A percentile compares a stretch with the other conserved stretches of the same genome.
phyloP scores from a whole-genome alignment of 2,329 filamentous ascomycete genomes.

The Huntiella moniliformis region DNA sequence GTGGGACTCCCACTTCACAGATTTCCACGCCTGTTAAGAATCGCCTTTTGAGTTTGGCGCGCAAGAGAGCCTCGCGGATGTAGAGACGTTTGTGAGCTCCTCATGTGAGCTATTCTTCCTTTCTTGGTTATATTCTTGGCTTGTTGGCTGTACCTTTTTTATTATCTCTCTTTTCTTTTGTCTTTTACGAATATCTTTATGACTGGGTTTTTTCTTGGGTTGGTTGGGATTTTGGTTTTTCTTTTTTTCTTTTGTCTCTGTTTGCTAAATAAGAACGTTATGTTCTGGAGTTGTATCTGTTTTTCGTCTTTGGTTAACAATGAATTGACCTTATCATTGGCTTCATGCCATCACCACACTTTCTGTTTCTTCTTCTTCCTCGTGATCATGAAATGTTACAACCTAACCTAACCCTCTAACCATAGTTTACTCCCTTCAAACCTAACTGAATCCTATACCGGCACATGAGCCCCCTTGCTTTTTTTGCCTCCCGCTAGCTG shows the following conservation, averaged over 20 bases:
- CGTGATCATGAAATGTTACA: neutral
- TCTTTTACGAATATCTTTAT: constrained; percentile 2
- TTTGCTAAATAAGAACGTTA: neutral
- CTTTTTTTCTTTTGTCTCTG: constrained; percentile 3
- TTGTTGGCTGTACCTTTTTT: neutral
- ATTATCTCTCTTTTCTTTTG: constrained; percentile 3
- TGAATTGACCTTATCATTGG: neutral
- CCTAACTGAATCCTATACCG: neutral
- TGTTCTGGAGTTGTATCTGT: neutral
- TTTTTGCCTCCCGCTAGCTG: too few species aligned
- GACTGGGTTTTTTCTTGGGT: constrained; percentile 1
- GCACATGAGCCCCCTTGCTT: too few species aligned
- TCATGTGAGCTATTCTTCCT: too few species aligned
- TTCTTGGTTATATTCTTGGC: too few species aligned
- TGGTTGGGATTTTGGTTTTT: neutral
- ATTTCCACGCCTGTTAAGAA: constrained; percentile 12
- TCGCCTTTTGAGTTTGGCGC: constrained; percentile 8
- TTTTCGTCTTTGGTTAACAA: neutral
- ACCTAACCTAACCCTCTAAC: neutral
- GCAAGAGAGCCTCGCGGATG: constrained; percentile 6
- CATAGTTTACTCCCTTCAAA: neutral
- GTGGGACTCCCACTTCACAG: constrained; percentile 5
- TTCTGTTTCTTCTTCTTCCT: neutral
- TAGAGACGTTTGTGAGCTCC: neutral
- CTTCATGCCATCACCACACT: neutral